Base-by-base conservation (phyloP, 164 flowering plant species). In the Tetracentron sinense region DNA sequence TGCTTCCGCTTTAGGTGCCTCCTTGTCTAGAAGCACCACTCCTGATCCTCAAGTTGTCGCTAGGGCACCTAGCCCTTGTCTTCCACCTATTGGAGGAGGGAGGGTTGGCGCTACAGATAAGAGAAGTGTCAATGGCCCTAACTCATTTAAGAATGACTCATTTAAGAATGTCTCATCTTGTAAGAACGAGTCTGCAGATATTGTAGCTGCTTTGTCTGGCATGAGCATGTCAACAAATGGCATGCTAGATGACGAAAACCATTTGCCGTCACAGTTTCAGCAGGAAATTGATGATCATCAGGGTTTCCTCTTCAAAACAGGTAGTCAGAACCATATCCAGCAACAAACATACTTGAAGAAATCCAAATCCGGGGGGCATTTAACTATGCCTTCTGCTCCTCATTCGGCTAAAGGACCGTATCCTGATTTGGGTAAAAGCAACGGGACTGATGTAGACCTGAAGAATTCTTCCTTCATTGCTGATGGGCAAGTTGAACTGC, bases 1-100 rank as follows among this genome's bases (percentile, higher is more conserved):
- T 77, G 92, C 92, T 62, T 81, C 92, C 48, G 88, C 67, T 26
- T 71, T 86, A 4, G 92, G 89, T 55, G 68, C 78, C 52, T 79
- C 92, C 22, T 73, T 85, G 73, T 85, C 93, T 14, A 77, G 93
- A 72, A 83, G 88, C 77, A 74, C 72, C 15, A 83, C 93, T 50
- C 94, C 94, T 51, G 90, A 87, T 74, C 83, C 87, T 8, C 84
- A 85, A 56, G 73, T 69, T 57, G 68, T 83, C 49, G 79, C 83
- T n/a, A 70, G 92, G 71, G 87, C 78, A 53, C 93, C 93, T 42
- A 87, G 88, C 70, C 93, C 93, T 46, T 75, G 84, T 64, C 81
- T 74, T 51, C 78, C 88, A 5, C 87, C 88, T 31, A 85, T 87
- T 75, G 93, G 93, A 20, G 80, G 77, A 16, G 88, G 82, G 53